Evolutionary conservation across 805 yeast species (phyloP).

Genomic region (Grigorovia yakushimaensis): DNA sequence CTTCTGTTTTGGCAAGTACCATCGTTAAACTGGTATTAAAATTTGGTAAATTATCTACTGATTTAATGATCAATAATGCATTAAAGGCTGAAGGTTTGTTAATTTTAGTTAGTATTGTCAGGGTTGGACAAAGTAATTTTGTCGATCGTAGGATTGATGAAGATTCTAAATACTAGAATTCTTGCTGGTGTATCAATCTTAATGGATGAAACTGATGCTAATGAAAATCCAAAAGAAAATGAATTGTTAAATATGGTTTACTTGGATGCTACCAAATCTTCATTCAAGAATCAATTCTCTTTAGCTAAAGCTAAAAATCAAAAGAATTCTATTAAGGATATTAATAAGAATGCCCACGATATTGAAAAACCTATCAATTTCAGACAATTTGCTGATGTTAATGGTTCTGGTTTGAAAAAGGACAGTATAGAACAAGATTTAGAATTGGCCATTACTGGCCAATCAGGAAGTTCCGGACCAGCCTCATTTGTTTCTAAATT

Average conservation of each 20-base stretch:
- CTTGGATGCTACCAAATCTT: constrained; percentile 78
- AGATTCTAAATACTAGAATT: constrained; percentile 92
- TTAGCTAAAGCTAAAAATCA: constrained; percentile 50
- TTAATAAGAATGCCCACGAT: constrained; percentile 57
- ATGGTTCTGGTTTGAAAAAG: constrained; percentile 28
- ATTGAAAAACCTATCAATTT: constrained; percentile 71
- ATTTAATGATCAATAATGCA: constrained; percentile 60
- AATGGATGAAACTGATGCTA: constrained; percentile 44
- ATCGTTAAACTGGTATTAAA: constrained; percentile 81
- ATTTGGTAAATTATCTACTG: constrained; percentile 46
- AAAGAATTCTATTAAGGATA: constrained; percentile 44
- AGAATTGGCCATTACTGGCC: constrained; percentile 38
- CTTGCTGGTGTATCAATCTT: constrained; percentile 76
- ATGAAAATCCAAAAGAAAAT: constrained; percentile 33
- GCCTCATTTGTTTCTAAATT: constrained; percentile 68
- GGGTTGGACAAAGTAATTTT: constrained; percentile 70
- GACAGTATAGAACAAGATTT: constrained; percentile 52
- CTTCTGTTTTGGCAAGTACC: constrained; percentile 79
- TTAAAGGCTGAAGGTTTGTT: constrained; percentile 91
- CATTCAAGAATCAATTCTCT: constrained; percentile 64
- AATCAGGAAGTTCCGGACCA: constrained; percentile 35
- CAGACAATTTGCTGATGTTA: constrained; percentile 59
- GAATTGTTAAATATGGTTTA: constrained; percentile 51
- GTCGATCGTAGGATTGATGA: constrained; percentile 80
- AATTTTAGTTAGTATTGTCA: constrained; percentile 80